Percentiles rank a stretch among this genome's conserved stretches.
These are phyloP conservation scores for Candida ficus DNA, from an alignment of 805 yeast genomes.

Conservation along the genomic window DNA sequence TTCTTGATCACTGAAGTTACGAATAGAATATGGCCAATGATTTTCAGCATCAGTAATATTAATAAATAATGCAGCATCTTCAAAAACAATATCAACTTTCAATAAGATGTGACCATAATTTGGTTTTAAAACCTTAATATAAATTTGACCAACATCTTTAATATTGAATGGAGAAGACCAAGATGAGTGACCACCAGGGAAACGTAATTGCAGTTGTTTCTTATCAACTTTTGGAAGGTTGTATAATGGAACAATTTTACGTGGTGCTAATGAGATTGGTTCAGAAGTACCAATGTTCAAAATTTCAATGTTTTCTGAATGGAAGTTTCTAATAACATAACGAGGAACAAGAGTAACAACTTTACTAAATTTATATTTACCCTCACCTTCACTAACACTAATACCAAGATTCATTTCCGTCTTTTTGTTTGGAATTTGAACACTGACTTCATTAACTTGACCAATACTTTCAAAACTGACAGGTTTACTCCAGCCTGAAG, in stretches of 20 bases:
- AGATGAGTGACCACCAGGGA: constrained; percentile 47
- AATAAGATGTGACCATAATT: constrained; percentile 65
- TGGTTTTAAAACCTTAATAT: constrained; percentile 61
- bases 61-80: constrained; percentile 76
- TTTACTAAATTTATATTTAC: constrained; percentile 71
- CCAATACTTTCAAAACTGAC: constrained; percentile 90
- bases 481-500: constrained; percentile 67
- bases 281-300: constrained; percentile 65
- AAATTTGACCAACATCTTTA: constrained; percentile 78
- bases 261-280: constrained; percentile 39
- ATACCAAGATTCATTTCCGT: constrained; percentile 74
- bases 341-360: constrained; percentile 81
- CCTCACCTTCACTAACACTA: constrained; percentile 75
- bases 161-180: constrained; percentile 91
- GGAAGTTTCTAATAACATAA: constrained; percentile 63
- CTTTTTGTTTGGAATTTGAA: constrained; percentile 45
- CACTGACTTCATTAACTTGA: constrained; percentile 54
- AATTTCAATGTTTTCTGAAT: constrained; percentile 51
- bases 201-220: constrained; percentile 59
- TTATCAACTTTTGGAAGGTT: constrained; percentile 50
- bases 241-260: constrained; percentile 53
- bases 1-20: constrained; percentile 86
- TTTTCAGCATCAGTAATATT: constrained; percentile 66
- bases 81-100: constrained; percentile 70
- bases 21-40: constrained; percentile 88